Evolutionary conservation across 2,329 filamentous ascomycete genomes (phyloP), one percentile per base, ranked within the genome.

Genomic region (Intubia oerlemansii): DNA sequence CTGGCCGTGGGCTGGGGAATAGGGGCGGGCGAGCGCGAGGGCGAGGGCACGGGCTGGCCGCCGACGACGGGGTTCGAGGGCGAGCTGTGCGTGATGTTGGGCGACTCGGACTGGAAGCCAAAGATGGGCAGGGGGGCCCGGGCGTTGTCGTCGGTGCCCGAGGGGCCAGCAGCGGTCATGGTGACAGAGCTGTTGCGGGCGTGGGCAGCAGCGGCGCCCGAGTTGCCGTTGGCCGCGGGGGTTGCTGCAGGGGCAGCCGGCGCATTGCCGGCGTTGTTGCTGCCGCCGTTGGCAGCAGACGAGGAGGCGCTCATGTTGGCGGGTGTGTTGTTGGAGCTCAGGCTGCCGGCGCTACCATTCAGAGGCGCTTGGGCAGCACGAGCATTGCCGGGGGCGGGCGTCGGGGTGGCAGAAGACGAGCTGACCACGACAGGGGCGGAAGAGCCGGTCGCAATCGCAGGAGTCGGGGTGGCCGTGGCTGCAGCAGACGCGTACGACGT

Each of bases 161-260:
- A 77, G 32, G 78, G 67, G 41, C 76, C 79, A 46, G 78, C 77
- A 41, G 81, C 74, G 50, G 69, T 82, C 59, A 93, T 92, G 44
- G 84, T 91, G 44, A 92, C 76, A 12, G 85, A 92, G 38, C 72
- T 71, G 56, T 91, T 92, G 48, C 81, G 70, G 46, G 61, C 65
- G 57, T 95, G 84, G 42, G 81, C 73, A 41, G 59, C 59, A 41
- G 59, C 59, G 31, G 22, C 22, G 17, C 61, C 19, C 19, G 19
- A 51, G 40, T 57, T 55, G 40, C 79, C 79, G 66, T 90, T 88
- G 37, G 62, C 65, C 41, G 76, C 67, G 38, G 59, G 57, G 39
- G 71, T 62, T 39, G 57, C 56, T 33, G 52, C 48, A 40, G 74
- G 72, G 42, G 77, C 59, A 46, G 72, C 70, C 38, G 34, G 30